Conservation (phyloP, 768 basidiomycete species). For the Podaxis pistillaris region DNA sequence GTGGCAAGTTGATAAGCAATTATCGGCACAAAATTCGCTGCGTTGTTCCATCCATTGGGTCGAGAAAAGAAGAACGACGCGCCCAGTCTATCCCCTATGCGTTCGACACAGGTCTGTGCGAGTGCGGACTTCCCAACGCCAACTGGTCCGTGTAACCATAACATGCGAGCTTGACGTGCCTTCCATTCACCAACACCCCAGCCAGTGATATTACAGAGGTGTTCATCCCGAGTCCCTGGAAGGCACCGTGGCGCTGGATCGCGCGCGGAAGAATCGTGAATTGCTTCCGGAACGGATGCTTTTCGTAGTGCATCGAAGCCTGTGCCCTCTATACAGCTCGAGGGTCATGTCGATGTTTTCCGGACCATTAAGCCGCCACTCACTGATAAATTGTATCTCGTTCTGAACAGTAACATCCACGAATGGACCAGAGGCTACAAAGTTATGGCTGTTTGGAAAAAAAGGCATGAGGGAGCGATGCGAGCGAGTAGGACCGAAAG, state of each 20-base stretch:
- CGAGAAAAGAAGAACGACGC: not conserved
- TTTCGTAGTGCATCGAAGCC: not conserved
- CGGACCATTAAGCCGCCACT: too few relatives aligned
- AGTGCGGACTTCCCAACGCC: not conserved
- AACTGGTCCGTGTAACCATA: not conserved
- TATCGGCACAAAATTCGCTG: slow-evolving; percentile 16
- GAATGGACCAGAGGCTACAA: too few relatives aligned
- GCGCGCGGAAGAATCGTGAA: not conserved
- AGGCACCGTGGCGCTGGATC: not conserved
- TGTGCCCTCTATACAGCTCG: not conserved
- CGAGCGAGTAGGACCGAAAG: too few relatives aligned
- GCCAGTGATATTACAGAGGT: not conserved
- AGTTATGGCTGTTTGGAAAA: too few relatives aligned
- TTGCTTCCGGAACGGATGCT: not conserved
- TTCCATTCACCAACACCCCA: not conserved
- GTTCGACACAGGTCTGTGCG: not conserved
- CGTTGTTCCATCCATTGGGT: not conserved
- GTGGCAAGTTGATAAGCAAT: slow-evolving; percentile 24
- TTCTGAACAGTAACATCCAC: too few relatives aligned
- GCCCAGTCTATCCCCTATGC: not conserved
- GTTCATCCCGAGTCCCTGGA: not conserved
- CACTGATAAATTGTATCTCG: too few relatives aligned
- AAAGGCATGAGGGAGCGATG: too few relatives aligned
- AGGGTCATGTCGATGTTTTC: too few relatives aligned
- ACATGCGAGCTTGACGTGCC: not conserved